Percentiles rank a stretch among this genome's conserved stretches.
These are phyloP conservation scores for Whalleya microplaca DNA, from an alignment of 2,329 filamentous ascomycete species.

Conservation along the genomic window DNA sequence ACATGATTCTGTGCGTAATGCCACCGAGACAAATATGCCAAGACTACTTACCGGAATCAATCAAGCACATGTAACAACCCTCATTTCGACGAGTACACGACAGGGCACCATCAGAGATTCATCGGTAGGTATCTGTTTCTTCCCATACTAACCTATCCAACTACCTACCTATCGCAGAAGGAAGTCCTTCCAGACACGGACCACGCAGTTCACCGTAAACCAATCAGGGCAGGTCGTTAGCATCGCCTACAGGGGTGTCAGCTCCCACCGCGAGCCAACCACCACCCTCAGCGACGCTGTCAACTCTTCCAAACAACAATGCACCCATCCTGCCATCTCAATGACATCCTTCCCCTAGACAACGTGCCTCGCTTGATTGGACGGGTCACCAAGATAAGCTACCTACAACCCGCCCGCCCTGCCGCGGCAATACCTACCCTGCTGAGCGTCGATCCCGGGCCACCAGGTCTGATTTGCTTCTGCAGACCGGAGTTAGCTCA, in stretches of 20 bases:
- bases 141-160: not conserved
- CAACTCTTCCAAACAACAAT: conserved; percentile 11
- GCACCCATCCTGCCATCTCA: conserved; percentile 13
- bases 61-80: not conserved
- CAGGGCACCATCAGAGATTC: not conserved
- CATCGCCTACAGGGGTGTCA: conserved; percentile 9
- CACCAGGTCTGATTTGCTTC: conserved; percentile 1
- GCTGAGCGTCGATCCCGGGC: conserved; percentile 6
- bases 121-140: not conserved
- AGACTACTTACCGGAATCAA: conserved; percentile 2
- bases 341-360: conserved; percentile 17
- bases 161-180: not conserved
- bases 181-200: not conserved
- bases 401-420: conserved; percentile 1
- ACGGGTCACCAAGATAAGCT: conserved; percentile 27
- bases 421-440: conserved; percentile 2
- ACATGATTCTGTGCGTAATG: too few species aligned
- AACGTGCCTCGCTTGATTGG: conserved; percentile 34
- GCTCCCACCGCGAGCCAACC: conserved; percentile 17
- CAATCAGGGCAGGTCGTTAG: conserved; percentile 25
- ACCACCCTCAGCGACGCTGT: conserved; percentile 13
- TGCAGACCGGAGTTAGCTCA: not conserved
- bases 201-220: conserved; percentile 20
- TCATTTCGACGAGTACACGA: not conserved
- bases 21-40: not conserved